Percentiles rank a stretch among this genome's conserved stretches.
These are phyloP conservation scores for Clitocybe nebularis DNA, from an alignment of 1,284 basidiomycete genomes.

Conservation along the genomic window DNA sequence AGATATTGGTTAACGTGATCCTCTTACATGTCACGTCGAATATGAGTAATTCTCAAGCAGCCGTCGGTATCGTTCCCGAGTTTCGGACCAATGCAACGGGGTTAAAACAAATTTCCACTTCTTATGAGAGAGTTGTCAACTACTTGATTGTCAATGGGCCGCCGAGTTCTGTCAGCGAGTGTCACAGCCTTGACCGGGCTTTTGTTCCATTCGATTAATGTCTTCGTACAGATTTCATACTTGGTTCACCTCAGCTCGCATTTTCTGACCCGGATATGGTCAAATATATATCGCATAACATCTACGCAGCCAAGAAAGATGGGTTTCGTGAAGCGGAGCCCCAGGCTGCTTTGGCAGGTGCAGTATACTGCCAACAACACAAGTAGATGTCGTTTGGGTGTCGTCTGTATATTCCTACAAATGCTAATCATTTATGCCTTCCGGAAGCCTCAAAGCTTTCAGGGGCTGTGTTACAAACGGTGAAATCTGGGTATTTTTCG, in stretches of 20 bases:
- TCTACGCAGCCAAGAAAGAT: slow-evolving; percentile 11
- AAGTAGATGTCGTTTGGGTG: slow-evolving; percentile 3
- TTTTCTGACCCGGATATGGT: slow-evolving; percentile 7
- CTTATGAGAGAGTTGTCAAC: slow-evolving; percentile 7
- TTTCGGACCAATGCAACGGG: slow-evolving; percentile 14
- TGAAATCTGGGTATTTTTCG: slow-evolving; percentile 10
- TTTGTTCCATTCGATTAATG: slow-evolving; percentile 1
- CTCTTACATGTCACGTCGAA: slow-evolving; percentile 11
- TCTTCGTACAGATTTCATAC: slow-evolving; percentile 5
- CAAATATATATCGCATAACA: slow-evolving; percentile 5
- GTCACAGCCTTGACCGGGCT: slow-evolving; percentile 1
- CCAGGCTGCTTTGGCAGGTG: slow-evolving; percentile 10
- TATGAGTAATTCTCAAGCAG: slow-evolving; percentile 6
- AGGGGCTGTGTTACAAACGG: slow-evolving; percentile 11
- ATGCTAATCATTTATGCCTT: slow-evolving; percentile 1
- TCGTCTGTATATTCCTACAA: not conserved
- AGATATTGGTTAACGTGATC: slow-evolving; percentile 13
- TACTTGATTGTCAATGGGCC: slow-evolving; percentile 1
- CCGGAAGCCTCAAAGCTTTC: slow-evolving; percentile 5
- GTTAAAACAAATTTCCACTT: too few relatives aligned
- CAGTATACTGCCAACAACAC: slow-evolving; percentile 8
- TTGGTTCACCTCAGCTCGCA: slow-evolving; percentile 3
- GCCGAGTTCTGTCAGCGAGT: slow-evolving; percentile 3
- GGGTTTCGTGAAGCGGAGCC: slow-evolving; percentile 6
- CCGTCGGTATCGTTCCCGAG: slow-evolving; percentile 13